phyloP scores from a whole-genome alignment of 2,329 filamentous ascomycete genomes.

The Exophiala viscosa region DNA sequence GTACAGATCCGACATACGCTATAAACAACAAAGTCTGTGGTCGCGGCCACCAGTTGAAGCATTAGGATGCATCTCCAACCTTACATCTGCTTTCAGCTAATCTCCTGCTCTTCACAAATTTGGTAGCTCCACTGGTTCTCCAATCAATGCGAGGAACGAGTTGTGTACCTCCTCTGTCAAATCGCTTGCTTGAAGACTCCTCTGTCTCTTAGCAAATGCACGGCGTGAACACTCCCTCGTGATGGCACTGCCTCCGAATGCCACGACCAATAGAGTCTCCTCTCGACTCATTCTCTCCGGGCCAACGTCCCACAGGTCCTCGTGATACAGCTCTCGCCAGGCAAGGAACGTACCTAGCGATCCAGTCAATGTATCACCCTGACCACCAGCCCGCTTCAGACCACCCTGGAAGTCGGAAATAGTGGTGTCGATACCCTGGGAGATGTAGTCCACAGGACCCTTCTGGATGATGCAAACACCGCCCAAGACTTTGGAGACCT shows the following conservation, averaged over 20 bases:
- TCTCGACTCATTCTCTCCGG: slow-evolving; percentile 54
- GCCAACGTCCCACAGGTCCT: slow-evolving; percentile 67
- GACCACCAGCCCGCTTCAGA: slow-evolving; percentile 84
- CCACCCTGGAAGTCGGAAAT: slow-evolving; percentile 76
- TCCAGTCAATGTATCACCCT: slow-evolving; percentile 93
- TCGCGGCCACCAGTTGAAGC: no score
- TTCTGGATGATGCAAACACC: slow-evolving; percentile 93
- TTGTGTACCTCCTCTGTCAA: slow-evolving; percentile 83
- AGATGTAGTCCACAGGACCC: slow-evolving; percentile 76
- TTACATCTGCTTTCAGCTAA: not conserved
- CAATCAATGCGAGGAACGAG: slow-evolving; percentile 76
- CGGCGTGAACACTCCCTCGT: slow-evolving; percentile 86
- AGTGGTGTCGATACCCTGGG: slow-evolving; percentile 71
- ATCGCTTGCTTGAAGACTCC: slow-evolving; percentile 88
- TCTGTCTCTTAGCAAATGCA: slow-evolving; percentile 79
- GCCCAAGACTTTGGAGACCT: slow-evolving; percentile 70
- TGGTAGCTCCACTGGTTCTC: slow-evolving; percentile 54
- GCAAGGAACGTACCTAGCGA: slow-evolving; percentile 81
- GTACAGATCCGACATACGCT: not conserved
- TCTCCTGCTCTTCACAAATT: slow-evolving; percentile 3
- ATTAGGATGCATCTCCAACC: not conserved
- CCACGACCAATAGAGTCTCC: slow-evolving; percentile 68
- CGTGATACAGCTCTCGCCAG: slow-evolving; percentile 83
- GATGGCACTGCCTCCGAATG: slow-evolving; percentile 80
- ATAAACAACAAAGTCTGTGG: not conserved